Base-by-base conservation (phyloP, 805 yeast genomes). In the Pichia occidentalis region DNA sequence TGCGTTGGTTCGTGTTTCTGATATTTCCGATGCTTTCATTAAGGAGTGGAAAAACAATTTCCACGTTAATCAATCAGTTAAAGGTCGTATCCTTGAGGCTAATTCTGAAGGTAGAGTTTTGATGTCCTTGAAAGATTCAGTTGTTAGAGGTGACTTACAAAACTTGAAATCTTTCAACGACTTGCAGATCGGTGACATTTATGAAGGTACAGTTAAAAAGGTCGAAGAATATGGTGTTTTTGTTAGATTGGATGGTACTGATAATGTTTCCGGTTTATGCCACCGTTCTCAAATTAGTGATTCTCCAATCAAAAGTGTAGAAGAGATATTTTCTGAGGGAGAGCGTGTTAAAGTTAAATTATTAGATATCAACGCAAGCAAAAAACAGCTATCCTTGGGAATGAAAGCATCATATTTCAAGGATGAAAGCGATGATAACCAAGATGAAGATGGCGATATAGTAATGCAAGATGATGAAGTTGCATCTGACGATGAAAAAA, bases 151-250 rank as follows among this genome's bases (percentile, higher is more conserved):
- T 30, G 78, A 77, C 17, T 56, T 75, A 42, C 67, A 71, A 40
- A 56, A 69, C 22, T 57, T 76, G 52, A 82, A 80, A 57, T 64
- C 65, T 37, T 78, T 81, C 48, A 78, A 71, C 30, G 92, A 84
- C 40, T 66, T 90, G 39, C 61, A 73, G 40, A 77, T 70, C 36
- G 95, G 84, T 39, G 84, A 80, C 20, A 63, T 80, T 22, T 75
- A 66, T 49, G 90, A 82, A 53, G 98, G 96, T 56, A 63, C 78
- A 3, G 80, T 90, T 30, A 79, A 75, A 55, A 73, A 73, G 44
- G 84, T 80, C 18, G 78, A 87, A 24, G 95, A 85, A 32, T 90
- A 80, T 56, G 98, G 98, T 65, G 95, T 86, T 3, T 90, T 90
- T 54, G 82, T 90, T 36, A 79, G 75, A 45, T 66, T 90, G 38